Evolutionary conservation across 2,329 filamentous ascomycete species (phyloP).

Genomic region (Graphiopsis chlorocephala): DNA sequence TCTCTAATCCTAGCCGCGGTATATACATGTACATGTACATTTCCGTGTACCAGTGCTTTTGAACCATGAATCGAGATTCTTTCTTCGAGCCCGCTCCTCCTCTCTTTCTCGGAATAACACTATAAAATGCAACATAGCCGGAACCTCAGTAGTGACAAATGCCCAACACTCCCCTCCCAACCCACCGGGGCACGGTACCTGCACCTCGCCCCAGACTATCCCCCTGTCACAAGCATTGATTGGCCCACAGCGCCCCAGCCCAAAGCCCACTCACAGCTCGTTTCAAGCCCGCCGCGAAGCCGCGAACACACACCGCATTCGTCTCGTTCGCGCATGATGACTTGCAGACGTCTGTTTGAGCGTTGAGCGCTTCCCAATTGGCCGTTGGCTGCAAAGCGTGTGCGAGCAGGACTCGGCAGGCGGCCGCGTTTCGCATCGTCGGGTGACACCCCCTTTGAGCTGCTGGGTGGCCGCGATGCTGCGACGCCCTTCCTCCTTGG

Average conservation of each 20-base stretch:
- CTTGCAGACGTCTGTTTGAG: slow-evolving; percentile 1
- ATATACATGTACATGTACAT: too few relatives aligned
- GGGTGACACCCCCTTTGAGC: slow-evolving; percentile 3
- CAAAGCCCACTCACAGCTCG: background rate
- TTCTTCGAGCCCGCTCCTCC: background rate
- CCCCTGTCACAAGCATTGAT: slow-evolving; percentile 10
- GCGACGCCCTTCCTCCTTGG: too few relatives aligned
- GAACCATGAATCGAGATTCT: background rate
- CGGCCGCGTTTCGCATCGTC: background rate
- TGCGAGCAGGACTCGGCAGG: background rate
- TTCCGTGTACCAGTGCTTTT: background rate
- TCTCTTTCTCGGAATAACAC: background rate
- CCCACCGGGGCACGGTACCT: background rate
- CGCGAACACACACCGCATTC: background rate
- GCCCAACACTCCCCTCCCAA: background rate
- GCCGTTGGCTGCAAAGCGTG: background rate
- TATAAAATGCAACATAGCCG: background rate
- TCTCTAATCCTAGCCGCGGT: background rate
- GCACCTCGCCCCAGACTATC: background rate
- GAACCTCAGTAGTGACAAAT: background rate
- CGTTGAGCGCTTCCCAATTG: background rate
- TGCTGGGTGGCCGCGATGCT: background rate
- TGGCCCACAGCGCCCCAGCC: background rate
- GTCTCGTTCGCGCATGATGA: slow-evolving; percentile 5
- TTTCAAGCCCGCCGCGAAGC: slow-evolving; percentile 2